phyloP scores from a whole-genome alignment of 2,329 filamentous ascomycete species.

The Botrytis byssoidea region DNA sequence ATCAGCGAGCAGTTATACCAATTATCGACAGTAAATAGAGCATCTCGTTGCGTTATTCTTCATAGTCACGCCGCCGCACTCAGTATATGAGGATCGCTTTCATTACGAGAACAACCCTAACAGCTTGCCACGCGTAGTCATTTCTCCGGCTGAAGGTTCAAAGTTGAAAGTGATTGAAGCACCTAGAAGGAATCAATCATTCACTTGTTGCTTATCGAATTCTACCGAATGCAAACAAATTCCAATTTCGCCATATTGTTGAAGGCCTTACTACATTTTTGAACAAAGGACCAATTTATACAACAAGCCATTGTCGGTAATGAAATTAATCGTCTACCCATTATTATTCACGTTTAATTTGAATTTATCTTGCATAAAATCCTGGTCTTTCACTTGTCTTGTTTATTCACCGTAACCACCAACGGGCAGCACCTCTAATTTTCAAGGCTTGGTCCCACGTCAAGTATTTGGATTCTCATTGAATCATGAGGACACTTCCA shows the following conservation, averaged over 20 bases:
- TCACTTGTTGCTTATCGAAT: background rate
- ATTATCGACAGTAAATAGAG: background rate
- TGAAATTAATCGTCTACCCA: background rate
- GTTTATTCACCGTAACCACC: background rate
- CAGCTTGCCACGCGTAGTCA: background rate
- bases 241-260: background rate
- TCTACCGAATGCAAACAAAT: background rate
- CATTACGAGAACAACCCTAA: too few relatives aligned
- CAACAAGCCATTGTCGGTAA: background rate
- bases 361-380: background rate
- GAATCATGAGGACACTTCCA: constrained; percentile 34
- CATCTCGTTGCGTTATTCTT: background rate
- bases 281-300: background rate
- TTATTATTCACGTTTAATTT: background rate
- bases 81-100: background rate
- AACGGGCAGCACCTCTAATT: background rate
- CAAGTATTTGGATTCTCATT: background rate
- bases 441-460: background rate
- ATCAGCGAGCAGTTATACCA: background rate
- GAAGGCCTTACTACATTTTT: background rate
- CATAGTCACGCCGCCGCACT: background rate
- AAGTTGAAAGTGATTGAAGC: background rate
- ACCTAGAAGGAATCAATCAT: background rate
- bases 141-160: background rate
- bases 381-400: background rate